phyloP scores from a whole-genome alignment of 495 filamentous ascomycete genomes.

The Xylaria longipes region DNA sequence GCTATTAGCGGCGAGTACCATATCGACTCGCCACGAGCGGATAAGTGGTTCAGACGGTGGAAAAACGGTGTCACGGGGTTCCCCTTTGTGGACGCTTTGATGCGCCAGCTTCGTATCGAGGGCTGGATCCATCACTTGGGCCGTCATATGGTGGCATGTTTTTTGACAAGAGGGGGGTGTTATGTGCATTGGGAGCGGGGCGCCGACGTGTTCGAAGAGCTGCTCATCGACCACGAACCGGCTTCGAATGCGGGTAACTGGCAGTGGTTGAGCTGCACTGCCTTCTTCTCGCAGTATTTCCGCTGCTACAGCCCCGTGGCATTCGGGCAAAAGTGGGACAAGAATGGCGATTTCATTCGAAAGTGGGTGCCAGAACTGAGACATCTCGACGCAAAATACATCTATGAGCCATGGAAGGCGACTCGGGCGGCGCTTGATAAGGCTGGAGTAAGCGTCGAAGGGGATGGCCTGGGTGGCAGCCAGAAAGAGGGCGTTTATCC shows the following conservation, averaged over 20 bases:
- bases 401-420: constrained; percentile 78
- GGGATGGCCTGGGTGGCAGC: constrained; percentile 33
- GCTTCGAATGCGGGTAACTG: constrained; percentile 75
- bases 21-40: constrained; percentile 61
- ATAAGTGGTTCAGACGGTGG: constrained; percentile 70
- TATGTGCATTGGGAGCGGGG: constrained; percentile 77
- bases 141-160: constrained; percentile 74
- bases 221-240: constrained; percentile 72
- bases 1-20: constrained; percentile 57
- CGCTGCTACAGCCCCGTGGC: constrained; percentile 70
- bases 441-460: constrained; percentile 62
- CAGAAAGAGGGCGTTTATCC: constrained; percentile 58
- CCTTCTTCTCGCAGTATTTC: constrained; percentile 70
- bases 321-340: constrained; percentile 73
- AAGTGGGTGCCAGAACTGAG: constrained; percentile 68
- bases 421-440: constrained; percentile 64
- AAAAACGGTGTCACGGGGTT: constrained; percentile 69
- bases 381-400: constrained; percentile 65
- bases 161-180: constrained; percentile 74
- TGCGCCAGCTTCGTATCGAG: constrained; percentile 71
- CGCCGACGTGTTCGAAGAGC: constrained; percentile 75
- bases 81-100: constrained; percentile 76
- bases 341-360: constrained; percentile 63
- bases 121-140: constrained; percentile 80
- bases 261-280: constrained; percentile 78